Percentiles rank a stretch among this genome's conserved stretches.
Conservation (phyloP, 202 grass and related monocot species). For the Schoenoplectus triqueter region DNA sequence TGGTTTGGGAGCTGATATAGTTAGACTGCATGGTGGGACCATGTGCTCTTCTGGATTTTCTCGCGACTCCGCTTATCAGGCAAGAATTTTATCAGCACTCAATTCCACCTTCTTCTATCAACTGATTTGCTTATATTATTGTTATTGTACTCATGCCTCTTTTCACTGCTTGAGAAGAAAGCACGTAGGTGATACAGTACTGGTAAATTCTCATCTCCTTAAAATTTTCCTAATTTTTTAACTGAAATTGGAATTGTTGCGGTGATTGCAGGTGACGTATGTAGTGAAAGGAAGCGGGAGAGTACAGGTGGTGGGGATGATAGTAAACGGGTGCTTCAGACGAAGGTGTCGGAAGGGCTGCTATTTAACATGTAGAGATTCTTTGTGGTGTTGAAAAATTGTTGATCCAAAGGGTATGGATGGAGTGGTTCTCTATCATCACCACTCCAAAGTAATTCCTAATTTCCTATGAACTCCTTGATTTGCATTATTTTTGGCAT, state of each 20-base stretch:
- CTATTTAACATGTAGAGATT: constrained; percentile 87
- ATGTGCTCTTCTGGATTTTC: constrained; percentile 98
- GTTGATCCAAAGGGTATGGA: constrained; percentile 67
- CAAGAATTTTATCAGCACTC: background rate
- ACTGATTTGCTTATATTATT: background rate
- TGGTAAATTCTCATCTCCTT: background rate
- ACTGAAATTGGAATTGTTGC: background rate
- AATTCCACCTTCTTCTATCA: background rate
- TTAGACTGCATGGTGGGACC: constrained; percentile 65
- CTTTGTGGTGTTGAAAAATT: constrained; percentile 83
- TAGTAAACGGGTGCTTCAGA: constrained; percentile 72
- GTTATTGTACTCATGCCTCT: background rate
- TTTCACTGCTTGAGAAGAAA: background rate
- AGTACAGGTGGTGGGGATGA: constrained; percentile 78
- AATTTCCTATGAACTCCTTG: background rate
- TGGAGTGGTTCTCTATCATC: constrained; percentile 88
- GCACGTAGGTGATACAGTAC: background rate
- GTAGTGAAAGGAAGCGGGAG: constrained; percentile 70
- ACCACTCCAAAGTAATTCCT: constrained; percentile 71
- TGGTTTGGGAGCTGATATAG: constrained; percentile 71
- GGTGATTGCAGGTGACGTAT: constrained; percentile 61
- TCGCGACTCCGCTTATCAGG: constrained; percentile 71
- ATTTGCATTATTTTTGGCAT: too few relatives aligned
- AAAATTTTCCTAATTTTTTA: background rate
- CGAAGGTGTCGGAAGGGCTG: constrained; percentile 47